Evolutionary conservation across 140 eudicot genomes (phyloP).

Genomic region (Bidens hawaiensis): DNA sequence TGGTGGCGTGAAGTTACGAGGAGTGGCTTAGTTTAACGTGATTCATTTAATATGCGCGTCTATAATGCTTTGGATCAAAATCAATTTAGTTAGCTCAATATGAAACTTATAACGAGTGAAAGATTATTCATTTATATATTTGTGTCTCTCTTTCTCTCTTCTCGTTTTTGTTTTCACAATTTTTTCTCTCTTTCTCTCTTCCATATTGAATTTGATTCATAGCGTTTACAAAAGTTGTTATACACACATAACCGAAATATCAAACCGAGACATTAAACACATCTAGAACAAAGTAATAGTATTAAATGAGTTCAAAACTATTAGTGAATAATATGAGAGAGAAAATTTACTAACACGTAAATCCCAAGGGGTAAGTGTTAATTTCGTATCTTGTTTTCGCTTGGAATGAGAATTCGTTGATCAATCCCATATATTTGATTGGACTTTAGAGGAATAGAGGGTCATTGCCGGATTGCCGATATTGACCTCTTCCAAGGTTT

Average conservation of each 20-base stretch:
- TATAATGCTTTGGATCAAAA: background rate
- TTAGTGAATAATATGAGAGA: background rate
- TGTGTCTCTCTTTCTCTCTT: no score
- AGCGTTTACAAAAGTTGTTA: background rate
- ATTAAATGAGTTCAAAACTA: background rate
- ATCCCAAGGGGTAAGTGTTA: background rate
- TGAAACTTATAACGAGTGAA: background rate
- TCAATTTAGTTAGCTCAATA: background rate
- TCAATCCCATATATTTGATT: background rate
- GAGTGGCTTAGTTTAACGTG: no score
- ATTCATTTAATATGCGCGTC: no score
- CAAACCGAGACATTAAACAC: background rate
- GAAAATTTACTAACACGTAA: background rate
- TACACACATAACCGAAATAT: background rate
- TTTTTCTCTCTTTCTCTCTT: no score
- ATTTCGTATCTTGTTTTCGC: background rate
- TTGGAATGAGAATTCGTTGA: background rate
- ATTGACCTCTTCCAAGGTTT: slow-evolving; percentile 14
- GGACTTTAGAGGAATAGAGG: background rate
- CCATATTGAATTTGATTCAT: background rate
- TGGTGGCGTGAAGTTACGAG: no score
- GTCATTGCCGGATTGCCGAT: slow-evolving; percentile 15
- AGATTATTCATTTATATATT: no score
- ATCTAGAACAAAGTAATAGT: background rate
- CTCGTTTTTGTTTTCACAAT: no score